Evolutionary conservation across 345 rosid genomes (phyloP).

Genomic region (Boechera stricta): DNA sequence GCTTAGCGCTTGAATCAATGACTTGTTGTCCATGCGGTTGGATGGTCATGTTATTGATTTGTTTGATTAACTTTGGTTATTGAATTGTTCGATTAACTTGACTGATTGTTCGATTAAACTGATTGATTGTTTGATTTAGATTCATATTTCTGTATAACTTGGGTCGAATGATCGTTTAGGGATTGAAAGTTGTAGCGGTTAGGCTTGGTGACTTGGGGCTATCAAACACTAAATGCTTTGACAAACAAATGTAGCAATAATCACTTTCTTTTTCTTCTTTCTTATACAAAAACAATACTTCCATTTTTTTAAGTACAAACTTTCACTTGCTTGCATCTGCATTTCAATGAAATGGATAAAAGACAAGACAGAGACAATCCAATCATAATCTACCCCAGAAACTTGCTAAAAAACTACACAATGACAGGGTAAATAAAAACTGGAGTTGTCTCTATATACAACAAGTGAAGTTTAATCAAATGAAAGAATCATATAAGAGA

Average conservation of each 20-base stretch:
- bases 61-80: too few relatives aligned
- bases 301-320: constrained; percentile 11
- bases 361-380: constrained; percentile 23
- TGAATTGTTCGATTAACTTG: too few relatives aligned
- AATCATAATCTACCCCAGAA: constrained; percentile 51
- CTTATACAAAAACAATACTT: constrained; percentile 28
- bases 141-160: not conserved
- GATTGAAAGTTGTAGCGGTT: not conserved
- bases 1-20: too few relatives aligned
- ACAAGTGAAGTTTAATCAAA: constrained; percentile 40
- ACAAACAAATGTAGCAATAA: constrained; percentile 5
- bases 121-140: not conserved
- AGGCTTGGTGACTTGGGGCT: not conserved
- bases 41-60: too few relatives aligned
- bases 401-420: constrained; percentile 64
- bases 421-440: constrained; percentile 49
- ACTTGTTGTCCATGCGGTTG: too few relatives aligned
- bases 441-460: constrained; percentile 45
- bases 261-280: not conserved
- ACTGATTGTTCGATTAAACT: not conserved
- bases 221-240: not conserved
- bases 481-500: constrained; percentile 34
- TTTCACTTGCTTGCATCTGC: constrained; percentile 24
- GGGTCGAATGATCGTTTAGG: not conserved
- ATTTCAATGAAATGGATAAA: not conserved